phyloP scores from a whole-genome alignment of 148 eudicot species.

The Rhododendron simsii region DNA sequence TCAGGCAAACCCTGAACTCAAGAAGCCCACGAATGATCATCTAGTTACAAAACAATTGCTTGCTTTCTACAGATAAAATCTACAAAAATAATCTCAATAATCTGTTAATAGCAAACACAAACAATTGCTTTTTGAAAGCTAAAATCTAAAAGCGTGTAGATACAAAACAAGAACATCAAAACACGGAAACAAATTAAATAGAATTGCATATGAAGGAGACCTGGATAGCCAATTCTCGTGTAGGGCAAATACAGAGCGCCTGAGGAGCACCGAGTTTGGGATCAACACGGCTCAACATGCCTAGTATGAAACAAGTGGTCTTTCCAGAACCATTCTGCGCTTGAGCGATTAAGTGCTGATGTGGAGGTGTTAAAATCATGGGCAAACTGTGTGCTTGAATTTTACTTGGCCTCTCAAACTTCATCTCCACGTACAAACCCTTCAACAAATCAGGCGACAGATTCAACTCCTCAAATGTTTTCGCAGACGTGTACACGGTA shows the following conservation, averaged over 20 bases:
- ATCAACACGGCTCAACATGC: constrained; percentile 86
- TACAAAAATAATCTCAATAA: not conserved
- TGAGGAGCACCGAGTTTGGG: constrained; percentile 57
- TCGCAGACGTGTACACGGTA: constrained; percentile 74
- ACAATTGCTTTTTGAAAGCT: not conserved
- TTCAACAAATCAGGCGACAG: constrained; percentile 66
- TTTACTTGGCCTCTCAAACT: constrained; percentile 88
- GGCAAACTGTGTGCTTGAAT: constrained; percentile 55
- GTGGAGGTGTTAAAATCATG: constrained; percentile 76
- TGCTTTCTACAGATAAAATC: not conserved
- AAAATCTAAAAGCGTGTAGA: not conserved
- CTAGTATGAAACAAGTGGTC: constrained; percentile 88
- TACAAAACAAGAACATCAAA: not conserved
- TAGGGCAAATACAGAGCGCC: constrained; percentile 90
- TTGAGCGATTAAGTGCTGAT: constrained; percentile 70
- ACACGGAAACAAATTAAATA: not conserved
- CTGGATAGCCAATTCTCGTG: constrained; percentile 87
- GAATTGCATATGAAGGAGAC: constrained; percentile 21
- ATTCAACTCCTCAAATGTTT: constrained; percentile 73
- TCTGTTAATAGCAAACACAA: not conserved
- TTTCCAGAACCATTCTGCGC: constrained; percentile 96
- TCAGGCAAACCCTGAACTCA: not conserved
- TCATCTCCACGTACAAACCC: constrained; percentile 87
- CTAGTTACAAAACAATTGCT: not conserved
- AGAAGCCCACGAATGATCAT: not conserved